Base-by-base conservation (phyloP, 495 filamentous ascomycete species). In the Xylaria telfairii region DNA sequence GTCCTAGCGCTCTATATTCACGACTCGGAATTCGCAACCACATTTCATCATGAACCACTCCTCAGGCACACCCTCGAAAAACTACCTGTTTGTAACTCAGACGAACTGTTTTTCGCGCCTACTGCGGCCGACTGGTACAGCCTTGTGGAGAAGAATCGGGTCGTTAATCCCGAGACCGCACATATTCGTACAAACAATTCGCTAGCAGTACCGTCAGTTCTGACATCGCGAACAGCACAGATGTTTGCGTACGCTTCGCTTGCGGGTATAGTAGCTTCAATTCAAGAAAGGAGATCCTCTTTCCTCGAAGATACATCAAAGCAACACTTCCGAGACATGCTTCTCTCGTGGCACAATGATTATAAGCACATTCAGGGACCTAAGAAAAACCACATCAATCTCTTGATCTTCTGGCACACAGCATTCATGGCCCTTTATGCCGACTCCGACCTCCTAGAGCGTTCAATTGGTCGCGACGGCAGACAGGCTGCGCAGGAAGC, bases 391-490 rank as follows among this genome's bases (percentile, higher is more conserved):
- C 65, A 68, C 28, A 68, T 68, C 39, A 68, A 68, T 67, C 73
- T 83, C 9, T 74, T 75, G 32, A 74, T 82, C 19, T 73, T 83
- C 28, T 83, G 81, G 81, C 81, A 83, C 46, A 71, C 74, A 0
- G 71, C 77, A 4, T 82, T 78, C 70, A 80, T 82, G 60, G 70
- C 63, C 21, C 63, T 82, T 0, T 80, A 79, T 69, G 70, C 72
- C 12, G 76, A 82, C 64, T 75, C 79, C 19, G 74, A 81, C 51
- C 67, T 80, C 5, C 69, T 83, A 6, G 75, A 68, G 34, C 65
- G 65, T 47, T 68, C 65, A 15, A 68, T 68, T 10, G 65, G 65
- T 28, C 65, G 65, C 28, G 65, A 68, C 39, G 65, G 65, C 4
- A 59, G 53, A 24, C 51, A 44, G 17, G 51, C 53, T 15, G 65